phyloP scores from a whole-genome alignment of 495 filamentous ascomycete species.

The Staphylotrichum longicolle region DNA sequence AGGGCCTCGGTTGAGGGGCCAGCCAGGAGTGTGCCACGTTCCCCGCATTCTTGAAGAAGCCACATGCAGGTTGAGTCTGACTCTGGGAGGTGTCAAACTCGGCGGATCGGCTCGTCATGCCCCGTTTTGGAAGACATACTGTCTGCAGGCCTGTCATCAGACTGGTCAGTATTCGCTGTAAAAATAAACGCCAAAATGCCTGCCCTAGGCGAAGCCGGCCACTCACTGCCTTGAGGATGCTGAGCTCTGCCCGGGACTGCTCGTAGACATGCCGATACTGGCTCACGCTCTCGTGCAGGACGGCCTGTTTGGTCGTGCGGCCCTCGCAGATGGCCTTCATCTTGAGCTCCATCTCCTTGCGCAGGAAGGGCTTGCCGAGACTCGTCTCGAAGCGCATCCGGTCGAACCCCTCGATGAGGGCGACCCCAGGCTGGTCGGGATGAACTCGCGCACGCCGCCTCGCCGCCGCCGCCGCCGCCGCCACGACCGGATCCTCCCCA shows the following conservation, averaged over 20 bases:
- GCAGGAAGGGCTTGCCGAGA: slow-evolving; percentile 91
- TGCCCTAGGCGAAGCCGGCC: neutral
- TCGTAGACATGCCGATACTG: slow-evolving; percentile 84
- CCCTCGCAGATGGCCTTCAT: slow-evolving; percentile 96
- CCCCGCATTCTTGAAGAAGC: slow-evolving; percentile 14
- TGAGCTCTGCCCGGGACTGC: slow-evolving; percentile 68
- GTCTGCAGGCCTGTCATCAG: slow-evolving; percentile 43
- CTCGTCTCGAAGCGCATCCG: slow-evolving; percentile 85
- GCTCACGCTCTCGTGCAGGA: slow-evolving; percentile 75
- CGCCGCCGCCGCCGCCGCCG: slow-evolving; percentile 30
- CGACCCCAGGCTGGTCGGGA: slow-evolving; percentile 85
- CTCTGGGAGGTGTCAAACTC: neutral
- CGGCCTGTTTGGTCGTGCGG: slow-evolving; percentile 63
- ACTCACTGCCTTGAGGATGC: slow-evolving; percentile 70
- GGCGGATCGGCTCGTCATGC: slow-evolving; percentile 8
- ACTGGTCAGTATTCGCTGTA: too few relatives aligned
- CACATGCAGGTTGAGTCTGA: neutral
- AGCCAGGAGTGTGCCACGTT: slow-evolving; percentile 8
- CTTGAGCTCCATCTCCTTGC: slow-evolving; percentile 94
- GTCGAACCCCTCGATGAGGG: slow-evolving; percentile 90
- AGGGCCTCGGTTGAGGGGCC: neutral
- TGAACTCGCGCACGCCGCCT: slow-evolving; percentile 73
- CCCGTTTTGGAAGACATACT: slow-evolving; percentile 44
- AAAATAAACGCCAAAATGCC: too few relatives aligned
- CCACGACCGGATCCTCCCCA: slow-evolving; percentile 43